Conservation (phyloP, 2,329 filamentous ascomycete species). For the Nothophaeocryptopus gaeumannii region DNA sequence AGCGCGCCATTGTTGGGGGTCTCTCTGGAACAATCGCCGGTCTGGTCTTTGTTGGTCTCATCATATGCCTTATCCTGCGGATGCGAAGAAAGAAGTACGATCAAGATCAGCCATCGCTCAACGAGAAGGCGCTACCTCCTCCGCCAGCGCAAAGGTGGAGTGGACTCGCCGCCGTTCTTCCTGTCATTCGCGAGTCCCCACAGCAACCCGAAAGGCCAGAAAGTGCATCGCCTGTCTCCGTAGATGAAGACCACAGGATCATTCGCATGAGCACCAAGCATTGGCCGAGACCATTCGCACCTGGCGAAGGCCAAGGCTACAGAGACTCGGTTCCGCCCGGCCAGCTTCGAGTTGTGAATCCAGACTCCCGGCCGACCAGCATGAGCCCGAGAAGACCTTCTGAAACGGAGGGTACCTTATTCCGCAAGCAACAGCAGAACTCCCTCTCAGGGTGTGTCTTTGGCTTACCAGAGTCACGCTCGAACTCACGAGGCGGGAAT, state of each 20-base stretch:
- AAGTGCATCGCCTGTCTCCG: constrained; percentile 21
- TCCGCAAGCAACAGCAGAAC: constrained; percentile 24
- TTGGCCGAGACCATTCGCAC: constrained; percentile 35
- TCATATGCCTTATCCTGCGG: constrained; percentile 29
- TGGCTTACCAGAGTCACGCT: constrained; percentile 8
- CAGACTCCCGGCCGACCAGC: constrained; percentile 30
- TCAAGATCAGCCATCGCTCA: constrained; percentile 9
- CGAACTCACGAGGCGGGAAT: constrained; percentile 9
- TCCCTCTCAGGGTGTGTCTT: constrained; percentile 20
- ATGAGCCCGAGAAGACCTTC: constrained; percentile 21
- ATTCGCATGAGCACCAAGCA: constrained; percentile 35
- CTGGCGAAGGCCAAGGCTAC: constrained; percentile 32
- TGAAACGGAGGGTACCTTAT: constrained; percentile 20
- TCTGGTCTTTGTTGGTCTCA: constrained; percentile 28
- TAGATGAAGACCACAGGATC: constrained; percentile 35
- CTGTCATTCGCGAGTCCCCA: constrained; percentile 14
- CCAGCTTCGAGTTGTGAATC: constrained; percentile 34
- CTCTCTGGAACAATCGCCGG: constrained; percentile 33
- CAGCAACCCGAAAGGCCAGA: constrained; percentile 16
- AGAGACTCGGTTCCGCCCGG: constrained; percentile 30
- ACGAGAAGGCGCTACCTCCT: constrained; percentile 13
- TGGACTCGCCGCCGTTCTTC: constrained; percentile 1
- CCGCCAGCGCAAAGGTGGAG: constrained; percentile 9
- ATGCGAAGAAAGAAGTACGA: constrained; percentile 19
- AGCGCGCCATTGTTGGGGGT: constrained; percentile 32